A percentile compares a stretch with the other conserved stretches of the same genome.
phyloP scores from a whole-genome alignment of 2,329 filamentous ascomycete genomes.

The Colletotrichum plurivorum region DNA sequence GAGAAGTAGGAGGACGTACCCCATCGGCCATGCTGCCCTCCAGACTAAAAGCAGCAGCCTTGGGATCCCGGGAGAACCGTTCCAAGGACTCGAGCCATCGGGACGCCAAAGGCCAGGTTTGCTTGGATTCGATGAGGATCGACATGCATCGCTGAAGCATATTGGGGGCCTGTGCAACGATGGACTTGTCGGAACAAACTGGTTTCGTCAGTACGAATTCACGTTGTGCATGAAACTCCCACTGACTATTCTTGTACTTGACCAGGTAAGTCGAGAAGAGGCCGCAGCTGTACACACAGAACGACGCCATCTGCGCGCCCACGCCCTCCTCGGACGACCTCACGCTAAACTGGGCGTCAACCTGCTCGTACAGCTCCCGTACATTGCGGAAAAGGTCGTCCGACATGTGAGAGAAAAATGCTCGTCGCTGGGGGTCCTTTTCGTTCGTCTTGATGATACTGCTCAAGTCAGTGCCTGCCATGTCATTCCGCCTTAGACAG shows the following conservation, averaged over 20 bases:
- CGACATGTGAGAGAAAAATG: slow-evolving; percentile 61
- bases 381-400: slow-evolving; percentile 65
- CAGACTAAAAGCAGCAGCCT: slow-evolving; percentile 53
- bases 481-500: no score
- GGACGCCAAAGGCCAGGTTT: slow-evolving; percentile 67
- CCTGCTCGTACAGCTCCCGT: slow-evolving; percentile 62
- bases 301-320: slow-evolving; percentile 68
- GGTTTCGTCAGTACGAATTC: slow-evolving; percentile 32
- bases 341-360: slow-evolving; percentile 64
- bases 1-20: slow-evolving; percentile 30
- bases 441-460: slow-evolving; percentile 61
- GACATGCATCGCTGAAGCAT: slow-evolving; percentile 62
- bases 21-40: slow-evolving; percentile 68
- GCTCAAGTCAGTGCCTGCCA: neutral
- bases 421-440: slow-evolving; percentile 52
- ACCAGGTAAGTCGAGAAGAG: slow-evolving; percentile 66
- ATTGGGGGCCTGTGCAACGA: slow-evolving; percentile 56
- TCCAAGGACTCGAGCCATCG: slow-evolving; percentile 67
- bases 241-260: slow-evolving; percentile 65
- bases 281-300: slow-evolving; percentile 69
- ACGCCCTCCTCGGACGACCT: slow-evolving; percentile 62
- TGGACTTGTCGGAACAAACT: slow-evolving; percentile 59
- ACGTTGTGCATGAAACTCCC: neutral
- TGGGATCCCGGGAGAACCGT: slow-evolving; percentile 61
- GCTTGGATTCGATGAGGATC: slow-evolving; percentile 63